phyloP scores from a whole-genome alignment of 1,284 basidiomycete genomes.

The Malassezia caprae region DNA sequence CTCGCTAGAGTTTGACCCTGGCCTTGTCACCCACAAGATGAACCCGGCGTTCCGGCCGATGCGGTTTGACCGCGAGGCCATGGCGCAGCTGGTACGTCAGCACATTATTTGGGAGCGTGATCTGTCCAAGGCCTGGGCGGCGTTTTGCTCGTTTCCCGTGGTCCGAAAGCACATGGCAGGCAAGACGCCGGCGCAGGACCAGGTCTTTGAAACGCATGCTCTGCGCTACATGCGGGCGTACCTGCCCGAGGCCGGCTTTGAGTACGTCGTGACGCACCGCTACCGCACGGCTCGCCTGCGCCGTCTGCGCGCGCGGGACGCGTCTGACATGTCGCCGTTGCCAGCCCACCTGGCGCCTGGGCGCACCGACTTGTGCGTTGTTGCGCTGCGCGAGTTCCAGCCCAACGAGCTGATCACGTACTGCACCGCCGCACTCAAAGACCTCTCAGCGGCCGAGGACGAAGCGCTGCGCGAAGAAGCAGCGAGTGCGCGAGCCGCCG shows the following conservation, averaged over 20 bases:
- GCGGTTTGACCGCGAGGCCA: constrained; percentile 35
- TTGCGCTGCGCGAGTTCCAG: constrained; percentile 65
- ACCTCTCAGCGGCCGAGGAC: constrained; percentile 48
- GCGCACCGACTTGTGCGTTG: constrained; percentile 77
- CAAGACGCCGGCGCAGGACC: constrained; percentile 34
- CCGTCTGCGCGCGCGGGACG: not conserved
- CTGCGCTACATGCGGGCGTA: constrained; percentile 44
- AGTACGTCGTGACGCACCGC: constrained; percentile 40
- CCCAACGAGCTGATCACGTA: constrained; percentile 65
- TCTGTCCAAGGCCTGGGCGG: constrained; percentile 30
- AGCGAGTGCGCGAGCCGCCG: constrained; percentile 50
- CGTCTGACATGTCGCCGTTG: constrained; percentile 18
- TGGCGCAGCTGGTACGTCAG: constrained; percentile 33
- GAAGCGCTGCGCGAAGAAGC: constrained; percentile 59
- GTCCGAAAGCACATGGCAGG: constrained; percentile 32
- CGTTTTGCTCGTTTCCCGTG: constrained; percentile 33
- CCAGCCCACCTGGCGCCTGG: constrained; percentile 49
- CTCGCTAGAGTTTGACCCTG: constrained; percentile 44
- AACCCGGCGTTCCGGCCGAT: constrained; percentile 40
- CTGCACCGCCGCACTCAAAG: constrained; percentile 55
- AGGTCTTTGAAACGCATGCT: constrained; percentile 33
- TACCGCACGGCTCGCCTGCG: constrained; percentile 22
- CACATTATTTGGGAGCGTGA: constrained; percentile 36
- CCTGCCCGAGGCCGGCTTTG: constrained; percentile 42
- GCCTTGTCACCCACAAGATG: constrained; percentile 48